Conservation (phyloP, 2,329 filamentous ascomycete genomes). For the Blastomyces gilchristii region DNA sequence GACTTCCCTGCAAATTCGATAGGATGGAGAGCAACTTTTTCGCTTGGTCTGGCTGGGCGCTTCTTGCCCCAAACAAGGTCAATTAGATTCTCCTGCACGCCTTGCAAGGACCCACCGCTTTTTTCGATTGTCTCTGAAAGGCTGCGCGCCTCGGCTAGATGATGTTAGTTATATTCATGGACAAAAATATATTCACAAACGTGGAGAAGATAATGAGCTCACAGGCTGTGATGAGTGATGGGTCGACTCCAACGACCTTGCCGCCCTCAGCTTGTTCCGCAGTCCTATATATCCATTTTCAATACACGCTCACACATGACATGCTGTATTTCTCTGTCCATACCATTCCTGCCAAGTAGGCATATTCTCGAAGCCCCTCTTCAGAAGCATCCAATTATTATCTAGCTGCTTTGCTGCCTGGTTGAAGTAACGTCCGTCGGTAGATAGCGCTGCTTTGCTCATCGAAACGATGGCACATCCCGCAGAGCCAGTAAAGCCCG, state of each 20-base stretch:
- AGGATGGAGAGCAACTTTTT: conserved; percentile 62
- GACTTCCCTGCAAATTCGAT: conserved; percentile 70
- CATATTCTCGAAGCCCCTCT: conserved; percentile 86
- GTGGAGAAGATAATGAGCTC: conserved; percentile 19
- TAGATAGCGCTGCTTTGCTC: conserved; percentile 80
- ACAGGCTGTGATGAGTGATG: conserved; percentile 68
- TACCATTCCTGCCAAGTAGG: conserved; percentile 98
- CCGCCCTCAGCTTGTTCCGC: conserved; percentile 76
- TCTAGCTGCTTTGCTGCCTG: conserved; percentile 88
- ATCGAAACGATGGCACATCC: conserved; percentile 82
- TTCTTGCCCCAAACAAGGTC: conserved; percentile 75
- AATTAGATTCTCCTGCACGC: conserved; percentile 73
- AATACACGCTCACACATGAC: conserved; percentile 14
- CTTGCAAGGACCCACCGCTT: conserved; percentile 64
- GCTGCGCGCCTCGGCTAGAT: conserved; percentile 55
- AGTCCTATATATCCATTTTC: conserved; percentile 36
- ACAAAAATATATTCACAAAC: neutral
- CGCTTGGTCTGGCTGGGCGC: conserved; percentile 62
- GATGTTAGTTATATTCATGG: conserved; percentile 11
- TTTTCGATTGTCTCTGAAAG: conserved; percentile 78
- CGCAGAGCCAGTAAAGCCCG: conserved; percentile 88
- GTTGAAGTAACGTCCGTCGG: conserved; percentile 96
- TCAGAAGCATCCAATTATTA: conserved; percentile 79
- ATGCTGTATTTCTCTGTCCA: conserved; percentile 7
- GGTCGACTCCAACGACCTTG: conserved; percentile 83